These are phyloP conservation scores for Aspergillus sp. DNA, from an alignment of 2,329 filamentous ascomycete species.

Conservation along the genomic window DNA sequence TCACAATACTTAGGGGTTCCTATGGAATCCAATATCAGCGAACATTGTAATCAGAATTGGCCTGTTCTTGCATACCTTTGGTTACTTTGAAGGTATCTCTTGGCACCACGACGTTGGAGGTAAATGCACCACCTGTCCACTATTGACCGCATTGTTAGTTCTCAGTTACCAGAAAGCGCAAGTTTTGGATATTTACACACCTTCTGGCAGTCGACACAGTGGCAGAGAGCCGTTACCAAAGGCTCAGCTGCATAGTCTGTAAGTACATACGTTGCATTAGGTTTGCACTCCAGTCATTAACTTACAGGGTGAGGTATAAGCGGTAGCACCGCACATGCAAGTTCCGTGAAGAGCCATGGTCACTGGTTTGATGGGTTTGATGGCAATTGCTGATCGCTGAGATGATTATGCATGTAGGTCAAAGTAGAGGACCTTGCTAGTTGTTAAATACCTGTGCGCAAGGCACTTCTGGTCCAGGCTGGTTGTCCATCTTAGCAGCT, in stretches of 20 bases:
- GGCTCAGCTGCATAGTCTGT: constrained; percentile 32
- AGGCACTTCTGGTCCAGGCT: no score
- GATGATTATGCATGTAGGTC: no score
- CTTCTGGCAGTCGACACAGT: constrained; percentile 54
- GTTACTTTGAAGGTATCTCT: constrained; percentile 46
- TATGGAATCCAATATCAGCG: neutral
- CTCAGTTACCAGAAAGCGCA: neutral
- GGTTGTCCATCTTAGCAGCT: no score
- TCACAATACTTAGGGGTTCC: constrained; percentile 39
- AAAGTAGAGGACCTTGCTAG: no score
- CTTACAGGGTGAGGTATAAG: constrained; percentile 23
- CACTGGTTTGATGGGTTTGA: neutral
- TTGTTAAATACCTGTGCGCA: no score
- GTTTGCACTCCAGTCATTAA: neutral
- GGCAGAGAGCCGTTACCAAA: constrained; percentile 45
- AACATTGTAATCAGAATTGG: neutral
- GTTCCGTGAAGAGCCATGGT: constrained; percentile 25
- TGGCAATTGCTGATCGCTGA: no score
- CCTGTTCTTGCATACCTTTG: constrained; percentile 33
- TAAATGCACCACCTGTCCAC: constrained; percentile 51
- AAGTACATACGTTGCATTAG: neutral
- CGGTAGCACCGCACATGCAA: constrained; percentile 30
- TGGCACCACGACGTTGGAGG: constrained; percentile 50
- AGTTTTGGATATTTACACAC: constrained; percentile 19
- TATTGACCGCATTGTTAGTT: constrained; percentile 9